Conservation (phyloP, 2,329 filamentous ascomycete genomes). For the Talaromyces funiculosus region DNA sequence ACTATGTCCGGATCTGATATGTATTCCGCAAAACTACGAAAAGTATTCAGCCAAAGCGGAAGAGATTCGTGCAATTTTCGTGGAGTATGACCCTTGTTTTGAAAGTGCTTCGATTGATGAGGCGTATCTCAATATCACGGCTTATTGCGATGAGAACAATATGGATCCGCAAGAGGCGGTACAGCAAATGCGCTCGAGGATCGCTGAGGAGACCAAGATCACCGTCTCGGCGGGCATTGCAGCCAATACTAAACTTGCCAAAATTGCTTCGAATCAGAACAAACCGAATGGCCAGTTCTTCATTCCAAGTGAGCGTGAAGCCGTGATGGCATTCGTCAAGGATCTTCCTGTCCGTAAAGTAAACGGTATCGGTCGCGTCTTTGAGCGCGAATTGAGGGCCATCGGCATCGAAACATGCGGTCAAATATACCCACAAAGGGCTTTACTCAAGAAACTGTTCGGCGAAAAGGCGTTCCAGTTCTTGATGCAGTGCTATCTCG, state of each 20-base stretch:
- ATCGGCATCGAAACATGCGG: slow-evolving; percentile 84
- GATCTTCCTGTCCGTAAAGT: slow-evolving; percentile 81
- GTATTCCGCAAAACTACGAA: slow-evolving; percentile 77
- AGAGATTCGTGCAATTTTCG: slow-evolving; percentile 76
- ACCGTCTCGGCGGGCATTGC: slow-evolving; percentile 94
- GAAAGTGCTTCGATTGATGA: slow-evolving; percentile 95
- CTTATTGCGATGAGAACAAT: slow-evolving; percentile 67
- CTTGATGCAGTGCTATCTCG: slow-evolving; percentile 74
- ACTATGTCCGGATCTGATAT: slow-evolving; percentile 77
- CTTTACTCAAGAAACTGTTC: slow-evolving; percentile 70
- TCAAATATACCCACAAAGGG: slow-evolving; percentile 73
- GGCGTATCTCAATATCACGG: slow-evolving; percentile 90
- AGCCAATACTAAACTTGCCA: slow-evolving; percentile 86
- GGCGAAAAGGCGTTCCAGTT: slow-evolving; percentile 90
- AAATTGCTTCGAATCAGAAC: slow-evolving; percentile 92
- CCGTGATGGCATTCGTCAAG: slow-evolving; percentile 81
- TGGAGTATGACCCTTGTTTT: slow-evolving; percentile 82
- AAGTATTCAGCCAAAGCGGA: slow-evolving; percentile 89
- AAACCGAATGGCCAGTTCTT: slow-evolving; percentile 92
- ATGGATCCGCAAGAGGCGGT: slow-evolving; percentile 69
- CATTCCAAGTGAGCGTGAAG: slow-evolving; percentile 63
- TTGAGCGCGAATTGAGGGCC: slow-evolving; percentile 83
- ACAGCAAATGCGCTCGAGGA: slow-evolving; percentile 68
- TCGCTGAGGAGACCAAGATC: slow-evolving; percentile 70
- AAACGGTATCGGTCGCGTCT: slow-evolving; percentile 88